Conservation (phyloP, 2,329 filamentous ascomycete genomes). For the Aspergillus texensis region DNA sequence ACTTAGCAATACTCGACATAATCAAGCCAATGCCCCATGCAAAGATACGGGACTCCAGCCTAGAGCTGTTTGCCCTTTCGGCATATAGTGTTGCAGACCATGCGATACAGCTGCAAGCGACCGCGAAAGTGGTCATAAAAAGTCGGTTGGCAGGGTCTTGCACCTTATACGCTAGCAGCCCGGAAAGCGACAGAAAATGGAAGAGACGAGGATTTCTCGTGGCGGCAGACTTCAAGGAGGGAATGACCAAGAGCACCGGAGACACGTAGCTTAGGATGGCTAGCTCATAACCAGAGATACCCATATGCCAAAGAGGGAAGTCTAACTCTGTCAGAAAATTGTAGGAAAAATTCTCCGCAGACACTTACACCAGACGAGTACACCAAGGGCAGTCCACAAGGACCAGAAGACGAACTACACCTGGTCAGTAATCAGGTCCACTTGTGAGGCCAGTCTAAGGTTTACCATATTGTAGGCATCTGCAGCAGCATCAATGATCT, state of each 20-base stretch:
- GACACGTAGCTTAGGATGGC: slow-evolving; percentile 83
- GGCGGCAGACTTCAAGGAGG: slow-evolving; percentile 67
- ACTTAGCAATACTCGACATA: slow-evolving; percentile 85
- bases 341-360: neutral
- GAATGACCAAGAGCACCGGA: slow-evolving; percentile 75
- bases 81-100: slow-evolving; percentile 83
- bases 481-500: slow-evolving; percentile 77
- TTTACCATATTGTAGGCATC: slow-evolving; percentile 90
- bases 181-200: slow-evolving; percentile 76
- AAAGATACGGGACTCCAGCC: slow-evolving; percentile 79
- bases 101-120: slow-evolving; percentile 77
- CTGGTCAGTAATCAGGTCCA: slow-evolving; percentile 25
- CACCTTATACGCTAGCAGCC: slow-evolving; percentile 78
- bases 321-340: slow-evolving; percentile 53
- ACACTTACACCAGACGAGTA: slow-evolving; percentile 88
- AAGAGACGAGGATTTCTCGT: slow-evolving; percentile 69
- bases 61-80: slow-evolving; percentile 71
- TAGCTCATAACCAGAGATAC: slow-evolving; percentile 93
- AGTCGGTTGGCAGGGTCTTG: slow-evolving; percentile 73
- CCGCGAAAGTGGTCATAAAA: slow-evolving; percentile 77
- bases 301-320: slow-evolving; percentile 99
- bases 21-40: slow-evolving; percentile 82
- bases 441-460: neutral
- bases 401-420: slow-evolving; percentile 91
- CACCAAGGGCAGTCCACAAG: slow-evolving; percentile 82